Conservation (phyloP, 2,329 filamentous ascomycete species). For the Apiospora kogelbergensis region DNA sequence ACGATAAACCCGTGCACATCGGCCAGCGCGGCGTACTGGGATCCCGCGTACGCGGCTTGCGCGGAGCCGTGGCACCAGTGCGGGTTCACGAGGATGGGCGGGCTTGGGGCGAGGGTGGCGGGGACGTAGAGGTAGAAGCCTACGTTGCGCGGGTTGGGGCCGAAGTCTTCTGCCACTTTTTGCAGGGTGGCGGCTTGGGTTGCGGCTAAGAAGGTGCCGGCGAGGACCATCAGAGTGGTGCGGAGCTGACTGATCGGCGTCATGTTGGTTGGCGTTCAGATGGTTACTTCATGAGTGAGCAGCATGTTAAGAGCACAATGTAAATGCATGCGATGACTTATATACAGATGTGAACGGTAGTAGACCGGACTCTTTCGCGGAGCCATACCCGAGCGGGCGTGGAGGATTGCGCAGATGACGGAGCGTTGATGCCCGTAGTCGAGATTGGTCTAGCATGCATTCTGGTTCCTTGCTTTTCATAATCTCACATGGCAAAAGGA, state of each 20-base stretch:
- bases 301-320: fast-evolving
- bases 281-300: not conserved
- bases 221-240: not conserved
- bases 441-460: not conserved
- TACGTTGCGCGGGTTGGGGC: constrained; percentile 50
- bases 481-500: not conserved
- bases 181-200: constrained; percentile 25
- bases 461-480: not conserved
- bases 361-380: not conserved
- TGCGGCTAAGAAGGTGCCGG: not conserved
- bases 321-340: not conserved
- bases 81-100: constrained; percentile 54
- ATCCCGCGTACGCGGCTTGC: constrained; percentile 45
- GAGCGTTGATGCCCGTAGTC: not conserved
- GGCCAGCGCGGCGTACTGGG: constrained; percentile 53
- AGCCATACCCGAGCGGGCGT: not conserved
- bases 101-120: constrained; percentile 39
- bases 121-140: constrained; percentile 54
- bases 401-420: not conserved
- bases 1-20: constrained; percentile 54
- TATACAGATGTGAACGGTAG: not conserved
- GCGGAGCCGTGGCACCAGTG: constrained; percentile 60
- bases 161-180: constrained; percentile 32
- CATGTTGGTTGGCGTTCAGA: not conserved
- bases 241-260: not conserved